Conservation (phyloP, 148 eudicot species). For the Pouteria glomerata region DNA sequence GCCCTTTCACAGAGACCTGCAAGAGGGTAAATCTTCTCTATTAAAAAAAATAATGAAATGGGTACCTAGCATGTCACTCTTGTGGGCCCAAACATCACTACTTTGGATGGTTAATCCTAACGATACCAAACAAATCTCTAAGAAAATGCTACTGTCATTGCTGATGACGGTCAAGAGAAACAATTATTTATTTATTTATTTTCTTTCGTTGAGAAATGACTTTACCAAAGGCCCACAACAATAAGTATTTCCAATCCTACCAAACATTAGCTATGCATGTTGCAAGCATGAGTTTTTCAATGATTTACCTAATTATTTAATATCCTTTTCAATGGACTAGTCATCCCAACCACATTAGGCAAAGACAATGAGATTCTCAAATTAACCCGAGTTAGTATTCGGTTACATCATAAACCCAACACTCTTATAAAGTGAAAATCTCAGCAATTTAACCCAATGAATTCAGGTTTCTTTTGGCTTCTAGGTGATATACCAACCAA, state of each 20-base stretch:
- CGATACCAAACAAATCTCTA: background rate
- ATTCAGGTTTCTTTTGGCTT: background rate
- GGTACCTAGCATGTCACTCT: too few species aligned
- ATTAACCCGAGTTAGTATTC: too few species aligned
- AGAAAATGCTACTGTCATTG: background rate
- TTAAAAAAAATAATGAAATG: background rate
- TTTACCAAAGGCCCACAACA: background rate
- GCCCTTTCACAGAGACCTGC: background rate
- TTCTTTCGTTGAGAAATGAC: too few species aligned
- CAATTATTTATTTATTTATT: too few species aligned
- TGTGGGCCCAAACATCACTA: background rate
- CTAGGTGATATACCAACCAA: too few species aligned
- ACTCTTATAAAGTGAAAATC: too few species aligned
- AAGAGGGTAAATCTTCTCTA: background rate
- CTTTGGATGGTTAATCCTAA: background rate
- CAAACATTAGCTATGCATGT: background rate
- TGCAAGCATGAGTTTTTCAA: background rate
- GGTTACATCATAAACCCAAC: too few species aligned
- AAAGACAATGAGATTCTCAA: too few species aligned
- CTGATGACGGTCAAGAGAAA: background rate
- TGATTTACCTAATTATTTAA: background rate
- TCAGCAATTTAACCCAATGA: slow-evolving; percentile 1
- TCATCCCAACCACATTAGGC: background rate
- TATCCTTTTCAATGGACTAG: background rate
- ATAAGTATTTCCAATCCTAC: background rate